phyloP scores from a whole-genome alignment of 345 rosid species.

The Trapa bicornis region DNA sequence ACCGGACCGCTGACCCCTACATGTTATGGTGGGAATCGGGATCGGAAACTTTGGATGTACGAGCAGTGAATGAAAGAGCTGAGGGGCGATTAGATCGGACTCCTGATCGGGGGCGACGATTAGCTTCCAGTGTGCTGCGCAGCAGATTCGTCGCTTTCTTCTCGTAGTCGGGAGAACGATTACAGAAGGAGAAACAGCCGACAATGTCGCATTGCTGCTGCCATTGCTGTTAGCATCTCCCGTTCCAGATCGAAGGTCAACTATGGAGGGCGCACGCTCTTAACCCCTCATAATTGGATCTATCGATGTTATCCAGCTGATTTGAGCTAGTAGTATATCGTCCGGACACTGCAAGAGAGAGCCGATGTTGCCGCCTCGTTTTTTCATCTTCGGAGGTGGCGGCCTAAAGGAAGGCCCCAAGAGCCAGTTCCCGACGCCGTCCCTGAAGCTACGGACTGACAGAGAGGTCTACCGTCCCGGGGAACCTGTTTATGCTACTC shows the following conservation, averaged over 20 bases:
- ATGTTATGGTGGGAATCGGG: background rate
- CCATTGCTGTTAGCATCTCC: background rate
- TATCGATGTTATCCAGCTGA: background rate
- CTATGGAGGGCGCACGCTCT: background rate
- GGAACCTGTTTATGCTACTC: constrained; percentile 49
- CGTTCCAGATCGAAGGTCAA: background rate
- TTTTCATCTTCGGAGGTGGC: constrained; percentile 35
- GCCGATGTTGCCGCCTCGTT: constrained; percentile 28
- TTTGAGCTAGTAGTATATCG: background rate
- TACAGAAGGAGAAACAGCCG: background rate
- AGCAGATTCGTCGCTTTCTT: background rate
- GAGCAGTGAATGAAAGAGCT: background rate
- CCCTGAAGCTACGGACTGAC: constrained; percentile 46
- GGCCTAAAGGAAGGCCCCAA: constrained; percentile 18
- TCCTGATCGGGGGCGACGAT: background rate
- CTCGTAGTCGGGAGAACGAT: background rate
- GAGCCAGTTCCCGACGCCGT: constrained; percentile 35
- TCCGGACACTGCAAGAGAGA: background rate
- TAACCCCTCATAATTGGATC: background rate
- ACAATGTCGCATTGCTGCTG: no score
- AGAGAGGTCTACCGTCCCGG: constrained; percentile 84
- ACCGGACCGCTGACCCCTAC: no score
- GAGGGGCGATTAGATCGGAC: background rate
- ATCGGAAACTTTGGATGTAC: background rate
- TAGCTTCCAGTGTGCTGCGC: background rate